These are phyloP conservation scores for Beauveria australis DNA, from an alignment of 2,329 filamentous ascomycete genomes.

Conservation along the genomic window DNA sequence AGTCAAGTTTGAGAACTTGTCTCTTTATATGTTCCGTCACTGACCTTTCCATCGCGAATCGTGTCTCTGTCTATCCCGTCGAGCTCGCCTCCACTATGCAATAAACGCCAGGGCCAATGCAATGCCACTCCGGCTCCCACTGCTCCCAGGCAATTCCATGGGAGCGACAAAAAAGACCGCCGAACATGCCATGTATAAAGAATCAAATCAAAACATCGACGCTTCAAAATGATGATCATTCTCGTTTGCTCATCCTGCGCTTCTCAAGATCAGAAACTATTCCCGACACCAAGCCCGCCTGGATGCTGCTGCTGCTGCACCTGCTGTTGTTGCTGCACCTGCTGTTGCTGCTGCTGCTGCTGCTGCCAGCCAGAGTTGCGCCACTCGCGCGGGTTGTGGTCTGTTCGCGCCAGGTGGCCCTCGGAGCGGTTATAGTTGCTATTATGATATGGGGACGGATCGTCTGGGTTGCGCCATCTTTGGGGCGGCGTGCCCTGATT, in stretches of 20 bases:
- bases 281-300: slow-evolving; percentile 41
- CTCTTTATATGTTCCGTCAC: not conserved
- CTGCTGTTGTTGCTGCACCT: slow-evolving; percentile 18
- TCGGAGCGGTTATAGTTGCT: slow-evolving; percentile 37
- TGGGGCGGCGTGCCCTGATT: slow-evolving; percentile 41
- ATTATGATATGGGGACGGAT: slow-evolving; percentile 36
- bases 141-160: not conserved
- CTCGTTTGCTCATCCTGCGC: not conserved
- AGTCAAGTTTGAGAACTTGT: not conserved
- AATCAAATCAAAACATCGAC: slow-evolving; percentile 13
- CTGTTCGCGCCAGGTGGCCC: slow-evolving; percentile 29
- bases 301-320: slow-evolving; percentile 29
- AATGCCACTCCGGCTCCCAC: not conserved
- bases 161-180: not conserved
- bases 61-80: not conserved
- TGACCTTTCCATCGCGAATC: not conserved
- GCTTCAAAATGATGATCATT: not conserved
- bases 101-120: slow-evolving; percentile 10
- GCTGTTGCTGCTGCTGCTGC: not conserved
- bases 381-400: slow-evolving; percentile 44
- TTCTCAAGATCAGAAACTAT: slow-evolving; percentile 26
- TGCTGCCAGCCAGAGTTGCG: slow-evolving; percentile 46
- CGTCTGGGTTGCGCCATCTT: slow-evolving; percentile 40
- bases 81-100: not conserved
- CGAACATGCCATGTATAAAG: slow-evolving; percentile 4